These are phyloP conservation scores for Adenanthera pavonina DNA, from an alignment of 306 rosid genomes.

Conservation along the genomic window DNA sequence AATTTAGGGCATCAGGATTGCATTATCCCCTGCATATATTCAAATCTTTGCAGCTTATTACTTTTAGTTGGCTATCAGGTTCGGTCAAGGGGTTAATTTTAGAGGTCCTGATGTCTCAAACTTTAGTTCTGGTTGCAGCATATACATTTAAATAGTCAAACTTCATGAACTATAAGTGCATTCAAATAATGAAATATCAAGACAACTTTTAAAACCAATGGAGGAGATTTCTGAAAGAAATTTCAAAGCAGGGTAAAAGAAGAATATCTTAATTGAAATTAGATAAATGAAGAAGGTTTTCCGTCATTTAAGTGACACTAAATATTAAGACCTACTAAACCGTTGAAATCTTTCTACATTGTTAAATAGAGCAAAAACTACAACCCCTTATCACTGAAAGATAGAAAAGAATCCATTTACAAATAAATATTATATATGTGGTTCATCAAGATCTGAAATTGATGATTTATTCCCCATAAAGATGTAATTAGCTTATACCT, in stretches of 20 bases:
- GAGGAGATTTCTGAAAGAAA: neutral
- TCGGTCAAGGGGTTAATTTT: neutral
- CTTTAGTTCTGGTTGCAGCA: neutral
- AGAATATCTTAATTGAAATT: neutral
- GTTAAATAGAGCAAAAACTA: neutral
- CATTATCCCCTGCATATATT: slow-evolving; percentile 4
- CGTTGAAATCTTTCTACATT: slow-evolving; percentile 1
- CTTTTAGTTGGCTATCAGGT: neutral
- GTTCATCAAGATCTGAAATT: neutral
- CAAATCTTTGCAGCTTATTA: slow-evolving; percentile 12
- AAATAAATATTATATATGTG: neutral
- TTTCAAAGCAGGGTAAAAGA: neutral
- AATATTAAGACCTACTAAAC: slow-evolving; percentile 14
- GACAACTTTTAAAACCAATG: slow-evolving; percentile 21
- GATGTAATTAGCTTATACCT: slow-evolving; percentile 57
- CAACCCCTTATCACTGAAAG: neutral
- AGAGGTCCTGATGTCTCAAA: neutral
- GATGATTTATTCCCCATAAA: neutral
- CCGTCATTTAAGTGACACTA: neutral
- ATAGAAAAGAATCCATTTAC: slow-evolving; percentile 4
- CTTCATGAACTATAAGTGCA: neutral
- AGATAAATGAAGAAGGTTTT: slow-evolving; percentile 15
- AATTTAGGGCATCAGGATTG: slow-evolving; percentile 14
- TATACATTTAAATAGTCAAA: neutral
- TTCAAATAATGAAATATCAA: neutral